Evolutionary conservation across 257 asterid genomes (phyloP).

Genomic region (Leonotis leonurus): DNA sequence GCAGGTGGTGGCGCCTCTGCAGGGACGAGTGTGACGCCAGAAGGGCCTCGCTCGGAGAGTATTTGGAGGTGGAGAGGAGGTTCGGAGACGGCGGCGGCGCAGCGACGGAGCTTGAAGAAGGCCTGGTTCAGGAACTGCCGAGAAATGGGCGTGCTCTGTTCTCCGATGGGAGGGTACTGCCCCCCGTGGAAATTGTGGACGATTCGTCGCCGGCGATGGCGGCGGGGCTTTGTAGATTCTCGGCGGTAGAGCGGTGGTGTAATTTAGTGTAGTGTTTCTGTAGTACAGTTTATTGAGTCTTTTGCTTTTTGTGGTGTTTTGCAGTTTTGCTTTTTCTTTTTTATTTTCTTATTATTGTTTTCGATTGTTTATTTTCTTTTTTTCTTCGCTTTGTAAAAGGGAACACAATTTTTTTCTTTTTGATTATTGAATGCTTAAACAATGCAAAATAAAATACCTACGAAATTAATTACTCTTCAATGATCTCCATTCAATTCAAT

Average conservation of each 20-base stretch:
- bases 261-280: constrained; percentile 18
- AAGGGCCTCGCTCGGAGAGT: constrained; percentile 78
- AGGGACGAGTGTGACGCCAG: constrained; percentile 52
- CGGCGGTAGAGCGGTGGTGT: constrained; percentile 51
- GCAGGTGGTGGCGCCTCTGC: constrained; percentile 91
- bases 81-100: constrained; percentile 46
- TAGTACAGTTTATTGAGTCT: constrained; percentile 9
- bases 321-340: not conserved
- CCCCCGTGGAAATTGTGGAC: constrained; percentile 50
- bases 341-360: not conserved
- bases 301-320: not conserved
- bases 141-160: constrained; percentile 59
- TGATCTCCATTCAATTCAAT: too few relatives aligned
- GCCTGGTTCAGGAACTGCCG: constrained; percentile 41
- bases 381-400: too few relatives aligned
- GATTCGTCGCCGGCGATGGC: constrained; percentile 36
- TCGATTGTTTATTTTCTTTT: not conserved
- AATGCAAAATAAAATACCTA: too few relatives aligned
- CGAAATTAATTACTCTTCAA: too few relatives aligned
- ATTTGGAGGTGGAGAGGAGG: constrained; percentile 81
- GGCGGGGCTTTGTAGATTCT: constrained; percentile 50
- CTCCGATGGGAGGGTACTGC: constrained; percentile 81
- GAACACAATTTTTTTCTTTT: too few relatives aligned
- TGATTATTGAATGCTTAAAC: too few relatives aligned
- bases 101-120: constrained; percentile 72